These are phyloP conservation scores for Manihot esculenta DNA, from an alignment of 441 rosid genomes.

Conservation along the genomic window DNA sequence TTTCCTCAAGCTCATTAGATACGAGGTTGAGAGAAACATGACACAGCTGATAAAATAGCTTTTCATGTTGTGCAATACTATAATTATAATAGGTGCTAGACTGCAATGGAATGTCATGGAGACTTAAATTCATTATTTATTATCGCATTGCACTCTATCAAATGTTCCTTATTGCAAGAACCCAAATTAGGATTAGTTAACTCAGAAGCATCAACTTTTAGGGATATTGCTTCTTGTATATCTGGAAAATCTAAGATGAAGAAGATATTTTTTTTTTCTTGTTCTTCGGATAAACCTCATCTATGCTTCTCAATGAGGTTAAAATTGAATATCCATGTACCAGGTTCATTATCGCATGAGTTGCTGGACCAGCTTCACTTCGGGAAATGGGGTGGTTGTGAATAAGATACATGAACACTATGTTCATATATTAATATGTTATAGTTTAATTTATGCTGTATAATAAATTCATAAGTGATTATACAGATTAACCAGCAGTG, in stretches of 20 bases:
- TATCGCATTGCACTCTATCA: too few relatives aligned
- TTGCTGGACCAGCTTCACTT: neutral
- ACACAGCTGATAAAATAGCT: neutral
- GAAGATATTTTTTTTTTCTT: too few relatives aligned
- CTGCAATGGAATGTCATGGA: too few relatives aligned
- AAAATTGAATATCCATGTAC: neutral
- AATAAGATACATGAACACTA: neutral
- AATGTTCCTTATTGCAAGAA: neutral
- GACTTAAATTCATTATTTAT: too few relatives aligned
- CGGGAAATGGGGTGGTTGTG: neutral
- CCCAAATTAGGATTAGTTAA: neutral
- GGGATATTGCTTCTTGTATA: neutral
- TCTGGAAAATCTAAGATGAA: neutral
- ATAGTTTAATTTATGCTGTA: neutral
- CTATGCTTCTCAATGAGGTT: neutral
- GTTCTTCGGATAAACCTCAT: neutral
- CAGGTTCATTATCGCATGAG: neutral
- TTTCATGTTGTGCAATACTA: neutral
- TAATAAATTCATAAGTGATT: constrained; percentile 6
- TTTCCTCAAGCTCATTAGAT: neutral
- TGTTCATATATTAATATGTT: neutral
- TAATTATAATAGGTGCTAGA: neutral
- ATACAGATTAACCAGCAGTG: constrained; percentile 57
- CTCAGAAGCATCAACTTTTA: neutral
- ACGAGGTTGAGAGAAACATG: neutral